These are phyloP conservation scores for Marasmius fiardii DNA, from an alignment of 1,284 basidiomycete genomes.

Conservation along the genomic window DNA sequence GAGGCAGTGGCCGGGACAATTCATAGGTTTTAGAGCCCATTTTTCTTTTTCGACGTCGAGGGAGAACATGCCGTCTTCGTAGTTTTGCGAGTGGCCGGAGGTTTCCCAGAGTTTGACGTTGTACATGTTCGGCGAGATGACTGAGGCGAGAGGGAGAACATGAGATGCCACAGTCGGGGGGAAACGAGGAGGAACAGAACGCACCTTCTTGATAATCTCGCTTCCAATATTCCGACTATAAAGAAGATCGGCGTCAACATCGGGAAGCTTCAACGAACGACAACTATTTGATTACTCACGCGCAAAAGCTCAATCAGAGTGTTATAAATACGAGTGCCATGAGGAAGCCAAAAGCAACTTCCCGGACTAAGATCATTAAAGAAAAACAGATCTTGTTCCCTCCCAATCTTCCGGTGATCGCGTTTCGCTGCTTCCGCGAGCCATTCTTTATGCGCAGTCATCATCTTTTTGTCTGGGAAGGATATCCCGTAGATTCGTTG, in stretches of 20 bases:
- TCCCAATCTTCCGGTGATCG: slow-evolving; percentile 95
- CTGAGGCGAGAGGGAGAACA: slow-evolving; percentile 33
- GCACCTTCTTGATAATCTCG: slow-evolving; percentile 84
- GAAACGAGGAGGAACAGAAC: slow-evolving; percentile 1
- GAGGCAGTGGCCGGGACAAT: slow-evolving; percentile 97
- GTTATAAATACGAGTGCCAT: slow-evolving; percentile 98
- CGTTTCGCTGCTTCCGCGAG: slow-evolving; percentile 96
- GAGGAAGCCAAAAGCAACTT: slow-evolving; percentile 95
- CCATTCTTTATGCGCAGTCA: slow-evolving; percentile 95
- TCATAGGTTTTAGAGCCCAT: slow-evolving; percentile 98
- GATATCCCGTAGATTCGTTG: slow-evolving; percentile 99
- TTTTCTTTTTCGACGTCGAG: slow-evolving; percentile 95
- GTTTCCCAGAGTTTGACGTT: slow-evolving; percentile 97
- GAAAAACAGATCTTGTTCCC: slow-evolving; percentile 98
- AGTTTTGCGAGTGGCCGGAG: slow-evolving; percentile 98
- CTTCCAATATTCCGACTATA: slow-evolving; percentile 76
- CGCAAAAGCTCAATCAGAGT: slow-evolving; percentile 88
- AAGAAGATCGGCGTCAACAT: neutral
- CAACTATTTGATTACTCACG: slow-evolving; percentile 41
- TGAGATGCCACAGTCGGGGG: neutral
- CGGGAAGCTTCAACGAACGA: neutral
- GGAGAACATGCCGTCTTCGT: slow-evolving; percentile 96
- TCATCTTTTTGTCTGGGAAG: slow-evolving; percentile 97
- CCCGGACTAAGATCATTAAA: slow-evolving; percentile 97
- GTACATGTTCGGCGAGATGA: slow-evolving; percentile 98